Evolutionary conservation across 768 basidiomycete genomes (phyloP).

Genomic region (Leucocoprinus birnbaumii): DNA sequence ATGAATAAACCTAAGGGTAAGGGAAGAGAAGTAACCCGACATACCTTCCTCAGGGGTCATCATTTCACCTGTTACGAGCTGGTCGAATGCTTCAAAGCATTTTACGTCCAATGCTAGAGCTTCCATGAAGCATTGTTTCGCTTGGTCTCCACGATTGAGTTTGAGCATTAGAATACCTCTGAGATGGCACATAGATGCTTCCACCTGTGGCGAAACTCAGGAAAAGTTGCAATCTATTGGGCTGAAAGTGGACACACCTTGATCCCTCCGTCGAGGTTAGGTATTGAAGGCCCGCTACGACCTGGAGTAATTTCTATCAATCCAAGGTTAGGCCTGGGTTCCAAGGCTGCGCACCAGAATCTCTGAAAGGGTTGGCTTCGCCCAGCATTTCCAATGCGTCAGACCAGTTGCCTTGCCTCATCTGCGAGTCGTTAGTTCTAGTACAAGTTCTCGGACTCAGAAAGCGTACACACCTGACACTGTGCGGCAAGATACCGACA

Average conservation of each 20-base stretch:
- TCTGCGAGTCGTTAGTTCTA: slow-evolving; percentile 29
- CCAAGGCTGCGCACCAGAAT: slow-evolving; percentile 44
- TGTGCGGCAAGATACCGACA: slow-evolving; percentile 97
- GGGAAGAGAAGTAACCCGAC: slow-evolving; percentile 8
- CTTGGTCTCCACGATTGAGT: slow-evolving; percentile 84
- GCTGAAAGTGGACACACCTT: slow-evolving; percentile 52
- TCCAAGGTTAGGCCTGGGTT: not conserved
- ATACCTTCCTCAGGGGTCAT: slow-evolving; percentile 95
- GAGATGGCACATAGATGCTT: slow-evolving; percentile 96
- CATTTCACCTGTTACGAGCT: slow-evolving; percentile 90
- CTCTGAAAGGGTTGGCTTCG: slow-evolving; percentile 85
- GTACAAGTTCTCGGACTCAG: slow-evolving; percentile 6
- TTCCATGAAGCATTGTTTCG: slow-evolving; percentile 95
- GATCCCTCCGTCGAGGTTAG: slow-evolving; percentile 89
- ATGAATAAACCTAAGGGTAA: not conserved
- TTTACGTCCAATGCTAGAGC: slow-evolving; percentile 93
- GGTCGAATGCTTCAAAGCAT: slow-evolving; percentile 94
- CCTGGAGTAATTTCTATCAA: slow-evolving; percentile 29
- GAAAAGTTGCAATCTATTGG: not conserved
- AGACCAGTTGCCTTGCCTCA: slow-evolving; percentile 87
- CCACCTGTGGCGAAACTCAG: slow-evolving; percentile 52
- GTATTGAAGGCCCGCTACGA: slow-evolving; percentile 65
- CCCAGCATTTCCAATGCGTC: slow-evolving; percentile 93
- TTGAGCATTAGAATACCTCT: slow-evolving; percentile 94
- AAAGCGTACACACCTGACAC: slow-evolving; percentile 62